Evolutionary conservation across 495 filamentous ascomycete species (phyloP).

Genomic region (Aspergillus heteromorphus): DNA sequence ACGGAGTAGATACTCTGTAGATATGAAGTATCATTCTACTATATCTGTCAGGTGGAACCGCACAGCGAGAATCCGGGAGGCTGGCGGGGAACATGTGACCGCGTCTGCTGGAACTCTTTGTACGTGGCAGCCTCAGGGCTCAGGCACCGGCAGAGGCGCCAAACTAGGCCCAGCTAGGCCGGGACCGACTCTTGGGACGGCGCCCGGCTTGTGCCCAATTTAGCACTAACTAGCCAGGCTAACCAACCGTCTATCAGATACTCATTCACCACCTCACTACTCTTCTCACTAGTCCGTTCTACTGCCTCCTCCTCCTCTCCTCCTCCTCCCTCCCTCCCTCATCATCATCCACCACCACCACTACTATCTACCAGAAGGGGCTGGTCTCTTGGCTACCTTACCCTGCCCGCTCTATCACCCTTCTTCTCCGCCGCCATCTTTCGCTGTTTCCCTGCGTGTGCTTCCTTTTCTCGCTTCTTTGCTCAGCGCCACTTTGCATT

Average conservation of each 20-base stretch:
- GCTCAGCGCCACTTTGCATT: too few species aligned
- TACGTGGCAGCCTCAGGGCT: conserved; percentile 5
- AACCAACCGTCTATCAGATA: background rate
- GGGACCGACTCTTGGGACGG: background rate
- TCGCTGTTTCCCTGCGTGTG: background rate
- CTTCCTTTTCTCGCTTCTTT: too few species aligned
- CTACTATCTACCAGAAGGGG: background rate
- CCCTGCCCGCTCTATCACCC: too few species aligned
- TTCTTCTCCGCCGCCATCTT: background rate
- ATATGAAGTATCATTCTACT: too few species aligned
- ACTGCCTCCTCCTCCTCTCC: too few species aligned
- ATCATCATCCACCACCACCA: background rate
- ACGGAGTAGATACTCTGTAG: too few species aligned
- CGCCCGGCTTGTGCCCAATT: background rate
- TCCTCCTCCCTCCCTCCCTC: background rate
- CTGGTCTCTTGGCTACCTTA: background rate
- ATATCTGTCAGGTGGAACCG: background rate
- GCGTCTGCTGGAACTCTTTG: conserved; percentile 1
- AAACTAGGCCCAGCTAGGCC: background rate
- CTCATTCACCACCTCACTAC: background rate
- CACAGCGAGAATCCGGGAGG: conserved; percentile 8
- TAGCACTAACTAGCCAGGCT: too few species aligned
- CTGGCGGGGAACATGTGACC: conserved; percentile 14
- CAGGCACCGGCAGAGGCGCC: background rate
- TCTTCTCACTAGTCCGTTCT: background rate